Conservation (phyloP, 2,329 filamentous ascomycete species). For the Parastagonospora avenae region DNA sequence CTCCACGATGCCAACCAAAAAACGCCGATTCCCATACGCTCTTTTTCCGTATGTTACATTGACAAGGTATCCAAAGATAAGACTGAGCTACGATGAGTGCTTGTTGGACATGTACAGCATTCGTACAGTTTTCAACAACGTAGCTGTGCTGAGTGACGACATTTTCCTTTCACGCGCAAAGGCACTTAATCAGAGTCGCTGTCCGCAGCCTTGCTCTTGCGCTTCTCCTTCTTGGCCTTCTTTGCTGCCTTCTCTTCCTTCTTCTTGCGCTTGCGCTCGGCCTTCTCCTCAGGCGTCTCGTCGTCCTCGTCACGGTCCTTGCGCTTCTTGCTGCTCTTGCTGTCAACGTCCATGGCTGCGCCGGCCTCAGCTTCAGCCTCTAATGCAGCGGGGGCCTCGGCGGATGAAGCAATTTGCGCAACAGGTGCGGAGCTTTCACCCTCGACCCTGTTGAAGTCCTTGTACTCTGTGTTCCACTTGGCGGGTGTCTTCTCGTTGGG, state of each 20-base stretch:
- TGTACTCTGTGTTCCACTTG: constrained; percentile 92
- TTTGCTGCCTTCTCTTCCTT: constrained; percentile 66
- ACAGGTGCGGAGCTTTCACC: constrained; percentile 29
- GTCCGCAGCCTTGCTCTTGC: constrained; percentile 38
- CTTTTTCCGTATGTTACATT: constrained; percentile 45
- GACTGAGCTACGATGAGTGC: constrained; percentile 30
- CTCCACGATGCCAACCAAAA: constrained; percentile 36
- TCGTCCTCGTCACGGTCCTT: constrained; percentile 56
- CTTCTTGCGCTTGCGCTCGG: constrained; percentile 67
- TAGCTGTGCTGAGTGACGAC: constrained; percentile 18
- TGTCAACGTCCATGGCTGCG: constrained; percentile 10
- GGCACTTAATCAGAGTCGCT: constrained; percentile 39
- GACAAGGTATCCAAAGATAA: constrained; percentile 34
- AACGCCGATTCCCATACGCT: constrained; percentile 41
- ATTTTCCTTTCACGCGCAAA: constrained; percentile 16
- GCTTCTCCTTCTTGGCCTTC: constrained; percentile 42
- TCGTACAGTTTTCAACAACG: constrained; percentile 15
- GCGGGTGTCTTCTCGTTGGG: constrained; percentile 90
- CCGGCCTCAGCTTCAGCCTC: constrained; percentile 48
- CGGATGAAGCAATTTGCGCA: constrained; percentile 39
- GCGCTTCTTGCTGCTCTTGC: constrained; percentile 49
- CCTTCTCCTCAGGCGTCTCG: constrained; percentile 54
- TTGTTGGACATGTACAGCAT: constrained; percentile 19
- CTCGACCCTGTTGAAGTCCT: constrained; percentile 65
- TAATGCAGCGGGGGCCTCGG: constrained; percentile 46